These are phyloP conservation scores for Cymbopogon flexuosus DNA, from an alignment of 202 grass and related monocot species.

Conservation along the genomic window DNA sequence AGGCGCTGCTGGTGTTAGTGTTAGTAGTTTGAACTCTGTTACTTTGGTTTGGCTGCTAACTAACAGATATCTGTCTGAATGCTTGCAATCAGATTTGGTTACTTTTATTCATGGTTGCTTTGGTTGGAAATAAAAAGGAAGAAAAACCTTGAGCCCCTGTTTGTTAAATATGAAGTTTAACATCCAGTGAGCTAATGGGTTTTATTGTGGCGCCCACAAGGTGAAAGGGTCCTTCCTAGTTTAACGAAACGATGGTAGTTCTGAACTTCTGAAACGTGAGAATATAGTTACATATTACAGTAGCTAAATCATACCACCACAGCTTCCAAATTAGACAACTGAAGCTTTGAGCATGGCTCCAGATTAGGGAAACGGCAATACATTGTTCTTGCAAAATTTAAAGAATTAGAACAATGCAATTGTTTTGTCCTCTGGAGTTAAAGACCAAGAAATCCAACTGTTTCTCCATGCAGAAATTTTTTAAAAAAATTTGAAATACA, in stretches of 20 bases:
- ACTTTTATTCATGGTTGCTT: not conserved
- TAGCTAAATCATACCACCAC: not conserved
- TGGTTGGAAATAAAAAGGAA: not conserved
- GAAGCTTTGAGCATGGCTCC: not conserved
- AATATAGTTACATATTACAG: not conserved
- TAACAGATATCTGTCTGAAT: not conserved
- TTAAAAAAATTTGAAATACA: not conserved
- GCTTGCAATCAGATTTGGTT: not conserved
- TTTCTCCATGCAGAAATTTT: not conserved
- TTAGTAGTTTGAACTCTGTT: not conserved
- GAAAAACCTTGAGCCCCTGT: too few relatives aligned
- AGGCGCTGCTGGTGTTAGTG: not conserved
- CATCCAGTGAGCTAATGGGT: not conserved
- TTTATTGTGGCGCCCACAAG: not conserved
- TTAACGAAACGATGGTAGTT: not conserved
- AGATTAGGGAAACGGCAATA: not conserved
- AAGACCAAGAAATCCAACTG: not conserved
- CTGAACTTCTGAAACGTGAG: not conserved
- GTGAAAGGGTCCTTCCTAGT: too few relatives aligned
- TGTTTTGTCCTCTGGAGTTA: not conserved
- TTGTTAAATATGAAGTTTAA: not conserved
- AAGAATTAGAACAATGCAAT: not conserved
- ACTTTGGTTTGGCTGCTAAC: not conserved
- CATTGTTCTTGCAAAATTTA: not conserved
- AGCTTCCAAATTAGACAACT: not conserved